Evolutionary conservation across 2,329 filamentous ascomycete species (phyloP), one percentile per base, ranked within the genome.

Genomic region (Xylaria sp.): DNA sequence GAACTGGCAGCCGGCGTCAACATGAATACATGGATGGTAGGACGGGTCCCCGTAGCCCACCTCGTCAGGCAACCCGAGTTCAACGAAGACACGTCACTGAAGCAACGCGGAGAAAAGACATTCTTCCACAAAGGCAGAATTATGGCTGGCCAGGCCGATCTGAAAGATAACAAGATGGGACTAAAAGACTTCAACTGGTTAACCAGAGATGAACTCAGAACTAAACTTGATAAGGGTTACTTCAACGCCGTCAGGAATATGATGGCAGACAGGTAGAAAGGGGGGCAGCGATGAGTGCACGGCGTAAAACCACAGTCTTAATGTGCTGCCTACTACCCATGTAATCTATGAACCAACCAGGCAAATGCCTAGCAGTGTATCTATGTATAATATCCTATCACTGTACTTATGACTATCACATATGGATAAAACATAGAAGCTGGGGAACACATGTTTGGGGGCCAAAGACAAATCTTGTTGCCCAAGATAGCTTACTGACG

Each of bases 11-110:
- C 90, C 9, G 95, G 95, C 61, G 80, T 91, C 64, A 96, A 99
- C 83, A 98, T 99, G 94, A 98, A 98, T 82, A 97, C 93, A 58
- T 99, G 95, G 94, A 87, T 98, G 70, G 91, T 99, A 54, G 94
- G 93, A 64, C 93, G 93, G 71, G 90, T 91, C 61, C 95, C 95
- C 11, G 86, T 97, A 61, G 94, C 94, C 25, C 91, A 97, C 79
- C 80, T 91, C 73, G 83, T 91, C 69, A 80, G 80, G 64, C 80
- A 87, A 66, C 83, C 83, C 70, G 69, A 76, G 71, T 70, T 81
- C 73, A 75, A 77, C 70, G 74, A 77, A 69, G 78, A 83, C 73
- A 75, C 76, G 47, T 72, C 75, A 33, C 71, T 83, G 47, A 72
- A 77, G 61, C 70, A 76, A 68, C 79, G 83, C 60, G 92, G 92